These are phyloP conservation scores for Pouteria campechiana DNA, from an alignment of 179 eudicot genomes.

Conservation along the genomic window DNA sequence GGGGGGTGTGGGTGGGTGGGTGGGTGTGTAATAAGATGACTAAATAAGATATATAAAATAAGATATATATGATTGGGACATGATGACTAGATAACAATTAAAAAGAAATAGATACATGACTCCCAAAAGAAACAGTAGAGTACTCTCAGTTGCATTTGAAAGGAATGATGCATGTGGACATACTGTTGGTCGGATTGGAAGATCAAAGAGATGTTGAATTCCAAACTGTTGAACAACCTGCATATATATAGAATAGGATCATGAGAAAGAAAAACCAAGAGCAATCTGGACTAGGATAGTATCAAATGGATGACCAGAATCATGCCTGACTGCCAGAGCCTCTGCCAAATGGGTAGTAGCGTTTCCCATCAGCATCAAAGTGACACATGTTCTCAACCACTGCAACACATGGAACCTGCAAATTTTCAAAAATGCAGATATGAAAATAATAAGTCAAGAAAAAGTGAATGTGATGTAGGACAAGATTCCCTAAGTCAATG, in stretches of 20 bases:
- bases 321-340: constrained; percentile 98
- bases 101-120: too few species aligned
- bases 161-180: too few species aligned
- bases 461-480: too few species aligned
- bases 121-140: too few species aligned
- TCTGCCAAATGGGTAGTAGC: constrained; percentile 93
- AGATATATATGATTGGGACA: too few species aligned
- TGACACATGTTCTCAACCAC: constrained; percentile 99
- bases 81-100: too few species aligned
- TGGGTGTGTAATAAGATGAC: too few species aligned
- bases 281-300: constrained; percentile 5
- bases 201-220: constrained; percentile 89
- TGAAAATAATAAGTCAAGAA: too few species aligned
- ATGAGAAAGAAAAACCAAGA: background rate
- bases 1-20: too few species aligned
- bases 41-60: too few species aligned
- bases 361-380: constrained; percentile 98
- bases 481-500: too few species aligned
- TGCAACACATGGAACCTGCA: constrained; percentile 94
- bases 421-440: background rate
- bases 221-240: constrained; percentile 98
- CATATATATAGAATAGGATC: constrained; percentile 11
- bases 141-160: too few species aligned
- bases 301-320: constrained; percentile 9
- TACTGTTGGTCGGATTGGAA: constrained; percentile 91